A percentile compares a stretch with the other conserved stretches of the same genome.
Evolutionary conservation across 192 early-diverging fungal genomes (phyloP).

Genomic region (Podila epigama): DNA sequence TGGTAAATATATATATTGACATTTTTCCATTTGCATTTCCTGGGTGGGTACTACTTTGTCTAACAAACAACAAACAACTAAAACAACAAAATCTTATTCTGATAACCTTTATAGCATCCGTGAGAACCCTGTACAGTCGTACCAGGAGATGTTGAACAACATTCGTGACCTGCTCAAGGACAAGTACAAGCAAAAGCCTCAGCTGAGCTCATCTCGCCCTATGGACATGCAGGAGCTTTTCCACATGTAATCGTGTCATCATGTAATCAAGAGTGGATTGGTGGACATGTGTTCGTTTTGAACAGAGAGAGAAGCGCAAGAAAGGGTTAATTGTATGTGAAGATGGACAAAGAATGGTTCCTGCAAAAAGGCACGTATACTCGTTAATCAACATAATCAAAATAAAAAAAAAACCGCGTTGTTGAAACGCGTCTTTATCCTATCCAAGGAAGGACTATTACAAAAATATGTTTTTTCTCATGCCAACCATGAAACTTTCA

Average conservation of each 20-base stretch:
- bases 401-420: slow-evolving; percentile 5
- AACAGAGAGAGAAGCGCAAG: too few species aligned
- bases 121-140: slow-evolving; percentile 61
- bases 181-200: slow-evolving; percentile 75
- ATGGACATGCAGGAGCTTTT: slow-evolving; percentile 75
- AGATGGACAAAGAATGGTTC: too few species aligned
- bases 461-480: not conserved
- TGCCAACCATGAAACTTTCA: not conserved
- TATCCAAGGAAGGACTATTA: not conserved
- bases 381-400: slow-evolving; percentile 17
- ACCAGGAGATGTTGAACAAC: slow-evolving; percentile 65
- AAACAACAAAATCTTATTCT: not conserved
- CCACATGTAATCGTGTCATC: slow-evolving; percentile 74
- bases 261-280: too few species aligned
- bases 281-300: too few species aligned
- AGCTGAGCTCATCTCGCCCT: slow-evolving; percentile 69
- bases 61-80: not conserved
- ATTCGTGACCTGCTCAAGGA: slow-evolving; percentile 60
- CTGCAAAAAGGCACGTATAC: too few species aligned
- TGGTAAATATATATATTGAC: slow-evolving; percentile 16
- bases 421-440: not conserved
- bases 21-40: not conserved
- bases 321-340: slow-evolving; percentile 3
- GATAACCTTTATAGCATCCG: slow-evolving; percentile 35
- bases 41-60: not conserved